Conservation (phyloP, 1,284 basidiomycete species). For the Phylloboletellus chloephorus region DNA sequence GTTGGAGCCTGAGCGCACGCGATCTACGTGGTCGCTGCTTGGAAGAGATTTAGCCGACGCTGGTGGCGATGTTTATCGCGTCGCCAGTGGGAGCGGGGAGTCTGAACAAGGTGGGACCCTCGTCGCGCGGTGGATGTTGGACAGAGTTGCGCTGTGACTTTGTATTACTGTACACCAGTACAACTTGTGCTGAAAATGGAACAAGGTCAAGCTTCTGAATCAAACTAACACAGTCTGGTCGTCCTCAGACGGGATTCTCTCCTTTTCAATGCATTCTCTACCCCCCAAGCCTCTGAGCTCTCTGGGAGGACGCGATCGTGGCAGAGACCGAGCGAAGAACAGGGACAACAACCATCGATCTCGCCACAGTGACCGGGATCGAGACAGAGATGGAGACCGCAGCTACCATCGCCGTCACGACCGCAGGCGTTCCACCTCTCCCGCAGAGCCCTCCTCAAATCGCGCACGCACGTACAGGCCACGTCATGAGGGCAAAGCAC, state of each 20-base stretch:
- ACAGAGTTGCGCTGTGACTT: constrained; percentile 4
- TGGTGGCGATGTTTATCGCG: constrained; percentile 11
- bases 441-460: constrained; percentile 13
- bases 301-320: constrained; percentile 11
- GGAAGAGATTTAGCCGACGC: constrained; percentile 15
- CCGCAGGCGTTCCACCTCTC: constrained; percentile 15
- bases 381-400: constrained; percentile 2
- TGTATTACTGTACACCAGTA: not conserved
- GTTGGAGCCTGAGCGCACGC: not conserved
- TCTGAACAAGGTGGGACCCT: not conserved
- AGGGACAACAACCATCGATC: not conserved
- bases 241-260: no score
- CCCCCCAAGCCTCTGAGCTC: constrained; percentile 19
- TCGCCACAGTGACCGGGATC: no score
- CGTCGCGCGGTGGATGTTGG: constrained; percentile 11
- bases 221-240: constrained; percentile 26
- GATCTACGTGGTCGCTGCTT: not conserved
- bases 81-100: not conserved
- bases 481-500: constrained; percentile 20
- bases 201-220: constrained; percentile 16
- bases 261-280: constrained; percentile 19
- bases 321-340: constrained; percentile 11
- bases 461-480: constrained; percentile 13
- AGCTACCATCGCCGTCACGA: not conserved
- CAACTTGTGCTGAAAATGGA: not conserved